Evolutionary conservation across 305 asterid genomes (phyloP).

Genomic region (Solanum hybrid): DNA sequence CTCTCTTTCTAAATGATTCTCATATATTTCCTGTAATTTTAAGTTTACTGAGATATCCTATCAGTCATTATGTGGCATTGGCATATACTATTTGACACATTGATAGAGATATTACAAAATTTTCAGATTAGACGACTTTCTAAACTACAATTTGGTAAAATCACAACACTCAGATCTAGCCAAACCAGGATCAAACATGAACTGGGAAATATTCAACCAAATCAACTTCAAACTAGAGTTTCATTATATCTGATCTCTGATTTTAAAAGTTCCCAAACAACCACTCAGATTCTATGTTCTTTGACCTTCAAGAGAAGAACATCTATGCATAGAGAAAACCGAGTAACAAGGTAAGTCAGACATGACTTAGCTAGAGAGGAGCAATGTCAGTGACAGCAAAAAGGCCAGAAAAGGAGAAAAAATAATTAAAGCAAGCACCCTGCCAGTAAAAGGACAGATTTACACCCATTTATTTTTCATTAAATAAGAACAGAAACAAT

Average conservation of each 20-base stretch:
- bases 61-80: not conserved
- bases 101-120: not conserved
- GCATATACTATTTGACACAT: not conserved
- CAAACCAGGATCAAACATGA: not conserved
- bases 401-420: not conserved
- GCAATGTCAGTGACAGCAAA: not conserved
- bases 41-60: not conserved
- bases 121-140: not conserved
- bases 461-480: not conserved
- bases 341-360: not conserved
- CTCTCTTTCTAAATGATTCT: not conserved
- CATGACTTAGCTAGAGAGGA: not conserved
- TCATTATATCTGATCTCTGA: not conserved
- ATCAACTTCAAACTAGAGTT: not conserved
- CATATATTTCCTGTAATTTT: not conserved
- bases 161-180: not conserved
- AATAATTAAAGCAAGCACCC: not conserved
- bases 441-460: not conserved
- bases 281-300: not conserved
- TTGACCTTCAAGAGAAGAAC: not conserved
- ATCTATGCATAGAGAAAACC: not conserved
- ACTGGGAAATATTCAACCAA: not conserved
- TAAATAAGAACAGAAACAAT: slow-evolving; percentile 3
- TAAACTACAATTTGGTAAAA: not conserved
- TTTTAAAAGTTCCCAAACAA: not conserved